These are phyloP conservation scores for Lophiotrema nucula DNA, from an alignment of 495 filamentous ascomycete genomes.

Conservation along the genomic window DNA sequence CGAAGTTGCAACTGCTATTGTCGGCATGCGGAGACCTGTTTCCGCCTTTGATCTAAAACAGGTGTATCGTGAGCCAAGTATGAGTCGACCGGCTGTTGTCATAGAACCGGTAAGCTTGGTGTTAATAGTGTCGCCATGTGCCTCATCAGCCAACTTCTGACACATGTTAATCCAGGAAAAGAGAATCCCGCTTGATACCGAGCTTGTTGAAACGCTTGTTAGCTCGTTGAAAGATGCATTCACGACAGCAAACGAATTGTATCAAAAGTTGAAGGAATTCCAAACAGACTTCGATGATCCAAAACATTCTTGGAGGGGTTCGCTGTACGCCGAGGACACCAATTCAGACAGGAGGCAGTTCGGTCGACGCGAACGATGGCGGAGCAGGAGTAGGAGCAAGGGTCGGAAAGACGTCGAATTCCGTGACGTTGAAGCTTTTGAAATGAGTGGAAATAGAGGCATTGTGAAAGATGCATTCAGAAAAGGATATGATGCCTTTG, in stretches of 20 bases:
- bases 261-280: not conserved
- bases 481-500: slow-evolving; percentile 13
- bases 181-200: not conserved
- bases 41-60: not conserved
- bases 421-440: slow-evolving; percentile 25
- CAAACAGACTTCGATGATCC: not conserved
- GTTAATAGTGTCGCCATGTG: too few species aligned
- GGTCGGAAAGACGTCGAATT: slow-evolving; percentile 2
- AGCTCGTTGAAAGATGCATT: not conserved
- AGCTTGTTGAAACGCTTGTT: not conserved
- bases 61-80: not conserved
- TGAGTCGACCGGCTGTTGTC: not conserved
- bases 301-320: not conserved
- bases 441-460: not conserved
- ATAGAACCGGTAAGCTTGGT: not conserved
- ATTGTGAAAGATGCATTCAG: slow-evolving; percentile 18
- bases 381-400: slow-evolving; percentile 4
- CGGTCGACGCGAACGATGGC: not conserved
- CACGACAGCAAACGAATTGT: not conserved
- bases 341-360: not conserved
- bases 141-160: too few species aligned
- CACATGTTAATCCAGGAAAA: too few species aligned
- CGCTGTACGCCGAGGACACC: not conserved
- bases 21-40: not conserved
- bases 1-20: not conserved